A percentile compares a stretch with the other conserved stretches of the same genome.
Conservation (phyloP, 306 rosid species). For the Betula pendula region DNA sequence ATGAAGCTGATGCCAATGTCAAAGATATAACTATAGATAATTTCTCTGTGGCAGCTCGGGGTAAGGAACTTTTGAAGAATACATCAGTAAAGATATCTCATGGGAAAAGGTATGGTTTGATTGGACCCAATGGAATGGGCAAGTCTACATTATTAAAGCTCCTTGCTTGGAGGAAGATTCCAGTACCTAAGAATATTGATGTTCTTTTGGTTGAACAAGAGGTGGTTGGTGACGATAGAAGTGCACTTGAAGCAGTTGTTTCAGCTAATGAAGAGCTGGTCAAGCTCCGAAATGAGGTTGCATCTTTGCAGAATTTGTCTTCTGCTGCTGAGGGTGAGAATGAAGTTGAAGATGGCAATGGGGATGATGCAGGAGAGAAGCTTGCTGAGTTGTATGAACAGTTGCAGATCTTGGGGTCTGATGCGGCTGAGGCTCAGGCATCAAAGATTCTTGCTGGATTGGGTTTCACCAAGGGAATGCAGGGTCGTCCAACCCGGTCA, state of each 20-base stretch:
- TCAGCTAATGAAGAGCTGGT: constrained; percentile 73
- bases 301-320: constrained; percentile 47
- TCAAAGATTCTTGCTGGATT: constrained; percentile 82
- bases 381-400: constrained; percentile 63
- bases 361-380: constrained; percentile 59
- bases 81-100: constrained; percentile 60
- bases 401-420: constrained; percentile 64
- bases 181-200: constrained; percentile 78
- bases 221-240: constrained; percentile 72
- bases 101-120: constrained; percentile 67
- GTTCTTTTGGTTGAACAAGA: constrained; percentile 82
- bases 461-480: constrained; percentile 80
- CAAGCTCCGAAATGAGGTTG: constrained; percentile 60
- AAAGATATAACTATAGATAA: constrained; percentile 55
- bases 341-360: constrained; percentile 36
- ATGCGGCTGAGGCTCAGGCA: constrained; percentile 76
- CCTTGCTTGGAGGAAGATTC: constrained; percentile 90
- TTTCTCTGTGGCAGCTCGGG: constrained; percentile 55
- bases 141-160: constrained; percentile 80
- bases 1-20: constrained; percentile 60
- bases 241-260: constrained; percentile 69
- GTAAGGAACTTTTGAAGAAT: constrained; percentile 57
- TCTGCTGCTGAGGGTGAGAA: constrained; percentile 37
- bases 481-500: constrained; percentile 63
- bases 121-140: constrained; percentile 74